Percentiles rank a stretch among this genome's conserved stretches.
Evolutionary conservation across 495 filamentous ascomycete species (phyloP).

Genomic region (Aspergillus haitiensis): DNA sequence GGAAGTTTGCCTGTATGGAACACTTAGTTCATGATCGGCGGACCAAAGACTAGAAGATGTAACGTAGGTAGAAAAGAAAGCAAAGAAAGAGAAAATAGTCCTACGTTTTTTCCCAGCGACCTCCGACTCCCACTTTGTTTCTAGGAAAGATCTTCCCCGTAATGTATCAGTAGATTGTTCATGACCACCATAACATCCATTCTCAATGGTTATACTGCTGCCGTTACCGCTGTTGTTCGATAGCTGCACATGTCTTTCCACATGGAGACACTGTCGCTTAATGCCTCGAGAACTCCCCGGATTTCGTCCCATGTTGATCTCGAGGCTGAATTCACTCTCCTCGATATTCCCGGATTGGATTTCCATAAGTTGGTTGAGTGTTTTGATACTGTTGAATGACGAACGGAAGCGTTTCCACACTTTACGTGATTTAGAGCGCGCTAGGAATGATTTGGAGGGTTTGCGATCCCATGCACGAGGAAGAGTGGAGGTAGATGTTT

Average conservation of each 20-base stretch:
- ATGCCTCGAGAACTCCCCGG: conserved; percentile 39
- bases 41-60: background rate
- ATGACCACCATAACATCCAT: background rate
- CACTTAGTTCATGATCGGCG: conserved; percentile 4
- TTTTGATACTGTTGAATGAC: conserved; percentile 44
- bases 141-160: conserved; percentile 39
- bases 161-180: conserved; percentile 9
- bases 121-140: conserved; percentile 44
- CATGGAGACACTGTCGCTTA: conserved; percentile 46
- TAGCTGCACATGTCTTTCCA: conserved; percentile 6
- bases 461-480: conserved; percentile 55
- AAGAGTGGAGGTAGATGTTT: conserved; percentile 28
- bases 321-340: conserved; percentile 29
- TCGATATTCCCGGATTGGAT: conserved; percentile 21
- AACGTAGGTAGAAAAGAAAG: background rate
- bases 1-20: conserved; percentile 40
- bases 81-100: conserved; percentile 16
- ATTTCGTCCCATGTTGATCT: conserved; percentile 38
- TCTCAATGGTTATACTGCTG: background rate
- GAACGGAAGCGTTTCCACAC: conserved; percentile 53
- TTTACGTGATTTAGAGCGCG: conserved; percentile 46
- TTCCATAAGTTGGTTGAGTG: conserved; percentile 32
- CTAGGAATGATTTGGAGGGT: conserved; percentile 53
- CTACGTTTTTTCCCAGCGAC: conserved; percentile 42
- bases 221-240: background rate